These are phyloP conservation scores for Penicillium sp. DNA, from an alignment of 2,329 filamentous ascomycete species.

Conservation along the genomic window DNA sequence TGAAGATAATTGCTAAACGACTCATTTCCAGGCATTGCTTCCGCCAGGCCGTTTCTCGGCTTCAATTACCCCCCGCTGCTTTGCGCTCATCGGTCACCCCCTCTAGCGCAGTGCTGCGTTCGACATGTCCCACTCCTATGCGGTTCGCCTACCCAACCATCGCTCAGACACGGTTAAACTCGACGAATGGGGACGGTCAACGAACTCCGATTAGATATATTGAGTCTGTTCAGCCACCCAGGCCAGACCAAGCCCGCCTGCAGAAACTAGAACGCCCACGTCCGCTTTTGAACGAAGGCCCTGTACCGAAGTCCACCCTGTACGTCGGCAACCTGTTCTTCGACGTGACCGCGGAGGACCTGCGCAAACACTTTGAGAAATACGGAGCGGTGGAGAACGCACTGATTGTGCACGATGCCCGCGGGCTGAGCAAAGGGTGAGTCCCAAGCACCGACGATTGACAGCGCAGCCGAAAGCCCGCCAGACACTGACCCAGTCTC, in stretches of 20 bases:
- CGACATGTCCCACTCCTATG: conserved; percentile 18
- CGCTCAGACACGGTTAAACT: conserved; percentile 17
- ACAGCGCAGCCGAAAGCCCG: neutral
- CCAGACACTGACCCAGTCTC: neutral
- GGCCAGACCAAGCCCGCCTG: neutral
- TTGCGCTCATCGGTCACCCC: conserved; percentile 33
- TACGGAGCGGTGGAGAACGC: conserved; percentile 55
- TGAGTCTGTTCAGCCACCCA: neutral
- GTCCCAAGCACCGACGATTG: conserved; percentile 10
- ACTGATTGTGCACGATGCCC: conserved; percentile 58
- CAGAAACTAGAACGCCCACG: neutral
- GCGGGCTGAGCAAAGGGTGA: conserved; percentile 68
- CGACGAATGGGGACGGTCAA: neutral
- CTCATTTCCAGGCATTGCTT: conserved; percentile 51
- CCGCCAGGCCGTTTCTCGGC: conserved; percentile 56
- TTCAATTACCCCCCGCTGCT: conserved; percentile 45
- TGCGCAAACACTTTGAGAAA: conserved; percentile 58
- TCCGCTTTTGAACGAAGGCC: neutral
- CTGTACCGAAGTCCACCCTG: conserved; percentile 46
- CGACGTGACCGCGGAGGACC: conserved; percentile 60
- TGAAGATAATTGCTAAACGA: conserved; percentile 2
- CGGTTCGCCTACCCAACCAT: conserved; percentile 6
- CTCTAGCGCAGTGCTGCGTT: conserved; percentile 34
- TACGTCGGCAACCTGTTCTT: conserved; percentile 70
- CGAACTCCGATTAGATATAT: neutral